Evolutionary conservation across 2,329 filamentous ascomycete species (phyloP).

Genomic region (Raffaelea ambrosiae): DNA sequence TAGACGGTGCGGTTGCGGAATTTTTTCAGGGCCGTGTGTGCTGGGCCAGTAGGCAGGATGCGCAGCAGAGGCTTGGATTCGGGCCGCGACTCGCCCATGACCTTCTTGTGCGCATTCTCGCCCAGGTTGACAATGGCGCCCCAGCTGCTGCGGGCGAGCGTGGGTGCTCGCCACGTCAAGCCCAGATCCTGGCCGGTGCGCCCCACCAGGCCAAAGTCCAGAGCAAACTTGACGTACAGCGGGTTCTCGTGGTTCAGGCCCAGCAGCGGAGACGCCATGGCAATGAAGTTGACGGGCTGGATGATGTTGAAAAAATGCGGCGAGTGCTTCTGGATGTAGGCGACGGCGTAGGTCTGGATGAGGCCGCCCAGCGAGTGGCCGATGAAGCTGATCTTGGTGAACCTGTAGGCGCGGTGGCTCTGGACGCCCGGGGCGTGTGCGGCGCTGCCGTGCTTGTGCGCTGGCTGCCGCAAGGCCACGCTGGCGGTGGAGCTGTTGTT

Average conservation of each 20-base stretch:
- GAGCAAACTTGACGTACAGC: slow-evolving; percentile 90
- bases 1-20: slow-evolving; percentile 90
- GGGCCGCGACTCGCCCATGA: slow-evolving; percentile 53
- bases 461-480: slow-evolving; percentile 14
- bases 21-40: slow-evolving; percentile 75
- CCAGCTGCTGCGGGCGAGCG: slow-evolving; percentile 78
- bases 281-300: slow-evolving; percentile 81
- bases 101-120: slow-evolving; percentile 52
- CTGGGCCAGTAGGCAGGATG: slow-evolving; percentile 84
- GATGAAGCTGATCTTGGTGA: slow-evolving; percentile 92
- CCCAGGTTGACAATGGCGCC: slow-evolving; percentile 77
- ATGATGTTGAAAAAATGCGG: slow-evolving; percentile 84
- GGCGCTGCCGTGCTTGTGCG: slow-evolving; percentile 43
- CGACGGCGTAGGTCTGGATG: slow-evolving; percentile 87
- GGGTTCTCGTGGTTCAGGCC: slow-evolving; percentile 97
- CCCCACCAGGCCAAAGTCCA: slow-evolving; percentile 95
- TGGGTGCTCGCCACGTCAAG: slow-evolving; percentile 86
- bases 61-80: slow-evolving; percentile 82
- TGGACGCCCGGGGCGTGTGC: slow-evolving; percentile 30
- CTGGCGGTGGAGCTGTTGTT: slow-evolving; percentile 4
- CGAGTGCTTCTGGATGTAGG: slow-evolving; percentile 94
- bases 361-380: slow-evolving; percentile 86
- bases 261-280: slow-evolving; percentile 78
- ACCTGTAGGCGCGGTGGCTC: slow-evolving; percentile 57
- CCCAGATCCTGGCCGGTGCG: slow-evolving; percentile 92